A percentile compares a stretch with the other conserved stretches of the same genome.
Conservation (phyloP, 208 protist species). For the Angomonas desouzai region DNA sequence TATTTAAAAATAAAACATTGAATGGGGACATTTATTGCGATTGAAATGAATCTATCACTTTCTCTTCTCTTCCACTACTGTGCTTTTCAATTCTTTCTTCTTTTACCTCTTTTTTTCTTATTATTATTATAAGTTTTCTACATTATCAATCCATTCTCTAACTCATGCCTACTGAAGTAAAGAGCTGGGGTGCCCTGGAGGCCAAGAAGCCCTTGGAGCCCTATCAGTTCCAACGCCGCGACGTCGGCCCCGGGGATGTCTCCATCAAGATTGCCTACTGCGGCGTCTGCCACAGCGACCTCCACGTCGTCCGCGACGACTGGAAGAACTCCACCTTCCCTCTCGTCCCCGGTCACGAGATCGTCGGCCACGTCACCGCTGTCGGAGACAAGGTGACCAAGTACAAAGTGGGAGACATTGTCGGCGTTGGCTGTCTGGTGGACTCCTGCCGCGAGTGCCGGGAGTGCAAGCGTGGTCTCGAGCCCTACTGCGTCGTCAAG, state of each 20-base stretch:
- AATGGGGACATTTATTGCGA: too few species aligned
- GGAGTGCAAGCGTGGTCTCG: conserved; percentile 56
- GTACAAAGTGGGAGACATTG: conserved; percentile 74
- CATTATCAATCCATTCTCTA: conserved; percentile 11
- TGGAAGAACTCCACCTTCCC: conserved; percentile 53
- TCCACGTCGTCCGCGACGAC: conserved; percentile 59
- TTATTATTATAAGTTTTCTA: not conserved
- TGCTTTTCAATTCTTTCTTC: too few species aligned
- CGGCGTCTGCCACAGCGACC: conserved; percentile 83
- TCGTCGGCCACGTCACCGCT: conserved; percentile 58
- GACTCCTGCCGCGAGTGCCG: conserved; percentile 73
- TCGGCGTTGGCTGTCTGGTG: conserved; percentile 88
- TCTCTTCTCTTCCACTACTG: too few species aligned
- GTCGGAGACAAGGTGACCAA: conserved; percentile 67
- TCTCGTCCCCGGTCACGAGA: conserved; percentile 73
- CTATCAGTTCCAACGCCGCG: conserved; percentile 40
- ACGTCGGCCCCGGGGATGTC: conserved; percentile 39
- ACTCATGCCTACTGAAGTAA: conserved; percentile 26
- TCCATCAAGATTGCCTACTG: conserved; percentile 76
- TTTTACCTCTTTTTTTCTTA: not conserved
- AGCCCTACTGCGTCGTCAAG: conserved; percentile 71
- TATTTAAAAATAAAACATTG: too few species aligned
- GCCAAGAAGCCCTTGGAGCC: conserved; percentile 36
- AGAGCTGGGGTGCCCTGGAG: conserved; percentile 30
- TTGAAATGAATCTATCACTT: too few species aligned